phyloP scores from a whole-genome alignment of 345 rosid genomes.

The Aegle marmelos region DNA sequence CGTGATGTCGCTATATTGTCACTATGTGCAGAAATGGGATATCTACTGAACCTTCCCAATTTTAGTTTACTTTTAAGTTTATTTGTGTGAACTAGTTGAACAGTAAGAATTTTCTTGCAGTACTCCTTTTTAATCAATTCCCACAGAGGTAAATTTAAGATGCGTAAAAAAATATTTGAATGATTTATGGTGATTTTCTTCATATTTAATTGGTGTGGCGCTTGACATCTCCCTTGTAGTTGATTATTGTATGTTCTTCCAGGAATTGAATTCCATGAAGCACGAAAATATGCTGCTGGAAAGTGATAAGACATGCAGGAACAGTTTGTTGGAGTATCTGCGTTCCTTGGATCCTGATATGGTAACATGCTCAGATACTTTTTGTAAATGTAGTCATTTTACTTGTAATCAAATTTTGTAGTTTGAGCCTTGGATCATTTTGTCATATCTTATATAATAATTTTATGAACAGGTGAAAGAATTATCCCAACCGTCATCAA shows the following conservation, averaged over 20 bases:
- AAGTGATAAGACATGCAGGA: slow-evolving; percentile 51
- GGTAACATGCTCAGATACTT: slow-evolving; percentile 33
- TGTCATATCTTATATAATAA: not conserved
- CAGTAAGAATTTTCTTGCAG: not conserved
- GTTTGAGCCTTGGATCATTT: not conserved
- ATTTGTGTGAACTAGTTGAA: not conserved
- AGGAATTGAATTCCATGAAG: slow-evolving; percentile 72
- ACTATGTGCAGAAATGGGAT: not conserved
- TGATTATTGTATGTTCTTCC: slow-evolving; percentile 19
- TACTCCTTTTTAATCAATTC: not conserved
- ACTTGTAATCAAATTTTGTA: slow-evolving; percentile 1
- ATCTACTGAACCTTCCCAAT: not conserved
- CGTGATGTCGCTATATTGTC: not conserved
- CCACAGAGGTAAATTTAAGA: not conserved
- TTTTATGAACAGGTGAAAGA: slow-evolving; percentile 54
- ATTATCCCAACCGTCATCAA: slow-evolving; percentile 78
- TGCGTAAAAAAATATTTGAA: not conserved
- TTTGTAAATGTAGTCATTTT: not conserved
- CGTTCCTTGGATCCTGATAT: slow-evolving; percentile 73
- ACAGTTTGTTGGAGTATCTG: slow-evolving; percentile 77
- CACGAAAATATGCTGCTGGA: slow-evolving; percentile 48
- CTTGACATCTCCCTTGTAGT: slow-evolving; percentile 1
- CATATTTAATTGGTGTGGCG: not conserved
- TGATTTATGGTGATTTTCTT: not conserved
- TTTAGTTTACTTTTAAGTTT: not conserved